Base-by-base conservation (phyloP, 2,329 filamentous ascomycete species). In the Penicillium sp. region DNA sequence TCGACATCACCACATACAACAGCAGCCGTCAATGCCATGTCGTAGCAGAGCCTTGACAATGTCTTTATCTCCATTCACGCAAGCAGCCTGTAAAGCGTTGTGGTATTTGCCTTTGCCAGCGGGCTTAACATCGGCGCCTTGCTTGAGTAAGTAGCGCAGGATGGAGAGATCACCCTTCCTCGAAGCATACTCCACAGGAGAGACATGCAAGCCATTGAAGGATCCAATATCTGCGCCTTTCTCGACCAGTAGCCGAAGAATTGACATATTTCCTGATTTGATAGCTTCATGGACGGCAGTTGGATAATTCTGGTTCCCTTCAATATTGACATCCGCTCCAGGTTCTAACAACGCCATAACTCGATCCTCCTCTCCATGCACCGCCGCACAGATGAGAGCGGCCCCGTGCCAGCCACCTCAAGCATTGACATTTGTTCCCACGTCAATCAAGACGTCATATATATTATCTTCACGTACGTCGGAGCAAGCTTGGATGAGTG, bases 111-210 rank as follows among this genome's bases (percentile, higher is more conserved):
- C 45, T 30, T 30, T 49, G 7, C 45, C 45, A n/a, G 45, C 30
- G n/a, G 45, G 45, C 24, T 49, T 49, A 15, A 30, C 28, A 30
- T 49, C 24, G 13, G 45, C 45, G 13, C 45, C 24, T 49, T 30
- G 45, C 15, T 49, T 49, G 45, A 49, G 45, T n/a, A 49, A 28
- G 24, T 49, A 49, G 24, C 45, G 24, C 45, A 49, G 15, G 4
- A 49, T 49, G 5, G 45, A 28, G 15, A 49, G 28, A 10, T 49
- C 13, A 28, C 45, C 45, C 45, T n/a, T 4, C 45, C 22, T 28
- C 15, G 45, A 17, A 28, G 45, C 45, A 49, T n/a, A 49, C 17
- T 49, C 45, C 45, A 49, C 45, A 28, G 45, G 45, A 30, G 45
- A 49, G 24, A 24, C 45, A 2, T 49, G 24, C 17, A 17, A 15